phyloP scores from a whole-genome alignment of 2,329 filamentous ascomycete genomes.

The Grosmannia serpens region DNA sequence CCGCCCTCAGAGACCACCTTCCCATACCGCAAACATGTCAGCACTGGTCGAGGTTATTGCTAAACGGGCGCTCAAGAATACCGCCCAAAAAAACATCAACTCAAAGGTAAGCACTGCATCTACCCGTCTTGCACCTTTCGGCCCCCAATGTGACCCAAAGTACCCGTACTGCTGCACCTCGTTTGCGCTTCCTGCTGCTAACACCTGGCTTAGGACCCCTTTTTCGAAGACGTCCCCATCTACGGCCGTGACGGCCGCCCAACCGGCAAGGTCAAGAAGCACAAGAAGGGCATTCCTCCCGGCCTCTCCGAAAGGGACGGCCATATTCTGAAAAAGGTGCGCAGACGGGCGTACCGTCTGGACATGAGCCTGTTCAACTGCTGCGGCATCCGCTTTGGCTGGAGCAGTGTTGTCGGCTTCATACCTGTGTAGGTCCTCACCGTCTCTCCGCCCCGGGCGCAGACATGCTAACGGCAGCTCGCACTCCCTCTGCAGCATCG shows the following conservation, averaged over 20 bases:
- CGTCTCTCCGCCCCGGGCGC: background rate
- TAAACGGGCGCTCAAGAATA: conserved; percentile 11
- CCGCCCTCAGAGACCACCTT: background rate
- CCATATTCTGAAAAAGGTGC: conserved; percentile 73
- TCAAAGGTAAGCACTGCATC: conserved; percentile 11
- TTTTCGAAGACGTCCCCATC: conserved; percentile 72
- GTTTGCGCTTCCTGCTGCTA: background rate
- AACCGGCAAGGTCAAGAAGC: conserved; percentile 64
- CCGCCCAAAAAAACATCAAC: conserved; percentile 15
- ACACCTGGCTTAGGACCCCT: conserved; percentile 57
- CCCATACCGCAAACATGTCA: conserved; percentile 8
- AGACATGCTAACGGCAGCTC: background rate
- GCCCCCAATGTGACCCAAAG: background rate
- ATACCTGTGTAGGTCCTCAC: conserved; percentile 59
- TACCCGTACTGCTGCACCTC: no score
- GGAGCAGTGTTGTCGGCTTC: conserved; percentile 75
- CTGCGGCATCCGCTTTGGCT: conserved; percentile 75
- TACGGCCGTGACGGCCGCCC: conserved; percentile 55
- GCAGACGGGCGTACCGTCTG: conserved; percentile 71
- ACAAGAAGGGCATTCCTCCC: conserved; percentile 71
- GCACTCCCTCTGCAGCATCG: conserved; percentile 38
- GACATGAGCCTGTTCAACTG: conserved; percentile 78
- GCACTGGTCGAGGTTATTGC: conserved; percentile 12
- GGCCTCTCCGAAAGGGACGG: conserved; percentile 77
- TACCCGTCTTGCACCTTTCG: background rate